These are phyloP conservation scores for Laetiporus sulphureus DNA, from an alignment of 1,284 basidiomycete genomes.

Conservation along the genomic window DNA sequence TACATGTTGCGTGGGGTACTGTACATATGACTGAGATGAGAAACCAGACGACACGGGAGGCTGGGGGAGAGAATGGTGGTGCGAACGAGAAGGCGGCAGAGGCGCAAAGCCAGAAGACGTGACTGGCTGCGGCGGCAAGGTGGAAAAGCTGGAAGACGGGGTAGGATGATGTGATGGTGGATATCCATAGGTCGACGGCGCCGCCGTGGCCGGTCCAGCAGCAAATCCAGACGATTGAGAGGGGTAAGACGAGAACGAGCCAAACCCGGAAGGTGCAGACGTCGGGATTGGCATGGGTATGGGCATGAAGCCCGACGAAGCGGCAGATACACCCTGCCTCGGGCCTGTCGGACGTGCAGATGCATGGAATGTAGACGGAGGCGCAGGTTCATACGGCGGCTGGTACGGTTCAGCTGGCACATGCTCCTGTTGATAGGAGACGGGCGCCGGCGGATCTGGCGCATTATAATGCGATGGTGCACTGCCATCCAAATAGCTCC, in stretches of 20 bases:
- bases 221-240: conserved; percentile 43
- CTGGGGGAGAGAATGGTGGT: conserved; percentile 14
- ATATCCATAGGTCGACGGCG: conserved; percentile 21
- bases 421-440: conserved; percentile 26
- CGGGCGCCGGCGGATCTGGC: conserved; percentile 29
- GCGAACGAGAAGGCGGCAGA: conserved; percentile 14
- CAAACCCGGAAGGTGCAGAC: conserved; percentile 26
- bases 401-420: conserved; percentile 37
- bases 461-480: conserved; percentile 23
- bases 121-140: conserved; percentile 13
- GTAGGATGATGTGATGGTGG: conserved; percentile 26
- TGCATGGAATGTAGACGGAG: conserved; percentile 27
- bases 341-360: conserved; percentile 35
- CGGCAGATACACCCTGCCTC: conserved; percentile 58
- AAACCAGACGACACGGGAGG: conserved; percentile 9
- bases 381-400: conserved; percentile 44
- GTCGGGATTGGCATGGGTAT: conserved; percentile 29
- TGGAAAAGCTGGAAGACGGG: conserved; percentile 25
- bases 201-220: conserved; percentile 28
- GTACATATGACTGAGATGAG: conserved; percentile 11
- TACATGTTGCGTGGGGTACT: conserved; percentile 21
- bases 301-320: conserved; percentile 62
- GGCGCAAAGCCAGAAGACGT: conserved; percentile 20
- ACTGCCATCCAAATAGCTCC: conserved; percentile 20
- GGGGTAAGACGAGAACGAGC: conserved; percentile 27